phyloP scores from a whole-genome alignment of 1,284 basidiomycete species.

The Fomitopsis pinicola region DNA sequence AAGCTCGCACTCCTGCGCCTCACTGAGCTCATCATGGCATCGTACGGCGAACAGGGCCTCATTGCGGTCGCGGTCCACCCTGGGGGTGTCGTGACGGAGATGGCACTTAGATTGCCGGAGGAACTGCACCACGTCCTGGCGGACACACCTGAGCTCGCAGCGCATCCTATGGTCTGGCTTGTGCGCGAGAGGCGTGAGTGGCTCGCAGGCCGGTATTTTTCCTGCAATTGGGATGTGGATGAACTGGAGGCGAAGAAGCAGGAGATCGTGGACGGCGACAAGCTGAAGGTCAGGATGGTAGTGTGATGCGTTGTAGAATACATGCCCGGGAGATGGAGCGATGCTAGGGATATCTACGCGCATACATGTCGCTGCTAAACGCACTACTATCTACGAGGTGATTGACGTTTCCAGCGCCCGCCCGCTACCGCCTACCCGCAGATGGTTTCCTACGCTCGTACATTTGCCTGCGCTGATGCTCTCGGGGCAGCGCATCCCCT shows the following conservation, averaged over 20 bases:
- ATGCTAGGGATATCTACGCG: too few relatives aligned
- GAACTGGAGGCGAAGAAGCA: constrained; percentile 8
- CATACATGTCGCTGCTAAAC: too few relatives aligned
- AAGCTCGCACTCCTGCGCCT: constrained; percentile 13
- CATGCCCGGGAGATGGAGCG: too few relatives aligned
- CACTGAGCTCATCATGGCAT: constrained; percentile 9
- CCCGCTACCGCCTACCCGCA: too few relatives aligned
- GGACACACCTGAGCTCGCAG: constrained; percentile 9
- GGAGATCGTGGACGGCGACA: constrained; percentile 8
- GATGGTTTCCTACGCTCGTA: too few relatives aligned
- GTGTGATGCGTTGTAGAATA: background rate
- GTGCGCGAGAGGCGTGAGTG: constrained; percentile 2
- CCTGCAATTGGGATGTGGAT: constrained; percentile 9
- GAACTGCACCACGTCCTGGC: background rate
- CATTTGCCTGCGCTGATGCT: too few relatives aligned
- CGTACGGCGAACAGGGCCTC: constrained; percentile 11
- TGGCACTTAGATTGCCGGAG: background rate
- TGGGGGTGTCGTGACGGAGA: constrained; percentile 7
- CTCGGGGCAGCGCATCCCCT: too few relatives aligned
- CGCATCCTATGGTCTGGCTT: constrained; percentile 6
- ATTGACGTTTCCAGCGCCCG: too few relatives aligned
- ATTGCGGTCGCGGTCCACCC: constrained; percentile 8
- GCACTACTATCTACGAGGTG: too few relatives aligned
- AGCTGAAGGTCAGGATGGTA: constrained; percentile 3
- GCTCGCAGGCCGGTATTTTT: constrained; percentile 4